A percentile compares a stretch with the other conserved stretches of the same genome.
Conservation (phyloP, 768 basidiomycete species). For the Xanthoconium stramineum region DNA sequence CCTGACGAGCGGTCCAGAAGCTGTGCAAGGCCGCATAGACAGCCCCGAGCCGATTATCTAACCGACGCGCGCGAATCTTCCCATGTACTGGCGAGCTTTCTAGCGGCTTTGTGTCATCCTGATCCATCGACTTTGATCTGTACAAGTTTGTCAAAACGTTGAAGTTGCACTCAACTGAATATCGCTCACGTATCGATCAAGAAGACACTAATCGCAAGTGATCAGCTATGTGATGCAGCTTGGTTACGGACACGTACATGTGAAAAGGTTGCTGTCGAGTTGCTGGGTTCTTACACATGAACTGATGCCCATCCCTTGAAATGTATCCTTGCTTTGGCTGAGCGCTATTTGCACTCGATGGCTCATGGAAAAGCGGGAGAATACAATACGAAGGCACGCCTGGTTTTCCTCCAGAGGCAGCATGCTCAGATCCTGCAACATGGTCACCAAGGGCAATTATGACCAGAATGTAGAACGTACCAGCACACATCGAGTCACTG, state of each 20-base stretch:
- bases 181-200: constrained; percentile 17
- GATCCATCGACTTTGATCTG: constrained; percentile 52
- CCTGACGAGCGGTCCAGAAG: constrained; percentile 53
- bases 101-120: constrained; percentile 39
- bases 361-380: constrained; percentile 52
- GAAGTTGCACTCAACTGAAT: neutral
- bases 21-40: constrained; percentile 49
- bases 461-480: constrained; percentile 21
- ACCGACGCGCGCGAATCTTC: constrained; percentile 26
- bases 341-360: constrained; percentile 18
- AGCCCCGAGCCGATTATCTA: constrained; percentile 52
- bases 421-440: constrained; percentile 48
- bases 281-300: constrained; percentile 49
- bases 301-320: constrained; percentile 20
- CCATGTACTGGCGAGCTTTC: constrained; percentile 32
- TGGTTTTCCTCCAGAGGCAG: constrained; percentile 32
- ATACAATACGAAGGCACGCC: constrained; percentile 52
- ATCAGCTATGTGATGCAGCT: neutral
- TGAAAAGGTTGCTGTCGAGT: constrained; percentile 51
- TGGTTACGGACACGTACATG: constrained; percentile 40
- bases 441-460: neutral
- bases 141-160: neutral
- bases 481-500: constrained; percentile 23
- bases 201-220: constrained; percentile 10
- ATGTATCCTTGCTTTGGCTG: constrained; percentile 44